Evolutionary conservation across 2,329 filamentous ascomycete genomes (phyloP).

Genomic region (Uncinocarpus reesii): DNA sequence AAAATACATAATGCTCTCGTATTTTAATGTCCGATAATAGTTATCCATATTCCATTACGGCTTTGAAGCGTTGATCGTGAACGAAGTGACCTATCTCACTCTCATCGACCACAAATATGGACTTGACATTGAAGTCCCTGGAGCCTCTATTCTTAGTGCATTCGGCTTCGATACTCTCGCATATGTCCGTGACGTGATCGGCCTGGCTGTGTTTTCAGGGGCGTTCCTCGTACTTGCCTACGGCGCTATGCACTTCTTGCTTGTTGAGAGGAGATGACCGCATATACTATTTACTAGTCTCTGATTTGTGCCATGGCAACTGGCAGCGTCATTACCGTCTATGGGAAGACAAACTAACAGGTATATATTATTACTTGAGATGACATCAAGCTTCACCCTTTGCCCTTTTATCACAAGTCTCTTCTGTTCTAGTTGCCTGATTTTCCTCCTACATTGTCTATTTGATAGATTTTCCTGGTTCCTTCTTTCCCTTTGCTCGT

Average conservation of each 20-base stretch:
- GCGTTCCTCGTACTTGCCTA: slow-evolving; percentile 84
- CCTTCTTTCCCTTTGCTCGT: too few species aligned
- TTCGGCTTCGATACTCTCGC: slow-evolving; percentile 89
- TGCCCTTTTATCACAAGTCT: too few species aligned
- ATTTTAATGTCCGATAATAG: slow-evolving; percentile 32
- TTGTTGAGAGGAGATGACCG: slow-evolving; percentile 69
- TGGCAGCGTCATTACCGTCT: too few species aligned
- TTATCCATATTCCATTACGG: slow-evolving; percentile 97
- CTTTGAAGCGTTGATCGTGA: slow-evolving; percentile 93
- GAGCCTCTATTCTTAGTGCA: slow-evolving; percentile 82
- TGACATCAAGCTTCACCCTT: too few species aligned
- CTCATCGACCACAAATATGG: slow-evolving; percentile 92
- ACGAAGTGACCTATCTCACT: slow-evolving; percentile 83
- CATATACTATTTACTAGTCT: not conserved
- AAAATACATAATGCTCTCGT: not conserved
- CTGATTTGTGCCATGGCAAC: not conserved
- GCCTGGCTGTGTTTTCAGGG: slow-evolving; percentile 69
- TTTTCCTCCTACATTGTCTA: too few species aligned
- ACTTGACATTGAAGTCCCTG: slow-evolving; percentile 89
- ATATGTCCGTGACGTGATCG: slow-evolving; percentile 73
- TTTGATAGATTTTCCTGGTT: too few species aligned
- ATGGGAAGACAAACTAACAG: too few species aligned
- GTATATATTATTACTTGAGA: too few species aligned
- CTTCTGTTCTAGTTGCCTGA: too few species aligned
- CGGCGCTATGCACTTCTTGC: slow-evolving; percentile 79